Conservation (phyloP, 2,329 filamentous ascomycete genomes). For the Penicillium sp. region DNA sequence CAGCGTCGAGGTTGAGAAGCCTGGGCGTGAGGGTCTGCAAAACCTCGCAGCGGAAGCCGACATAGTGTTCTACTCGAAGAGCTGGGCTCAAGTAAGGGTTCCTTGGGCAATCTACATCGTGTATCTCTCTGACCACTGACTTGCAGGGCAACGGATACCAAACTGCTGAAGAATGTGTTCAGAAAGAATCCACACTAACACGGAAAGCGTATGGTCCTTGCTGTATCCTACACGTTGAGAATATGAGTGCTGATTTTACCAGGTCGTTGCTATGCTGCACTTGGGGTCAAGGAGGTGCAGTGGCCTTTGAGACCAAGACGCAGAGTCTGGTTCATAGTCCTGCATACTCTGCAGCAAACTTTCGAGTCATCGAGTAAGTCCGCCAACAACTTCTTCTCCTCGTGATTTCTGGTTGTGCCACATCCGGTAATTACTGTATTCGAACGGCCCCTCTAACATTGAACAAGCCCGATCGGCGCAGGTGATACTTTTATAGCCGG, state of each 20-base stretch:
- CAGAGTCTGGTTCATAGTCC: no score
- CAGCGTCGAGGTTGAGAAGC: constrained; percentile 67
- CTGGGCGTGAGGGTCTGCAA: constrained; percentile 51
- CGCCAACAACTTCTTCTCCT: no score
- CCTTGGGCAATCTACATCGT: no score
- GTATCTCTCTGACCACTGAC: no score
- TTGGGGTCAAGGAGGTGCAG: constrained; percentile 51
- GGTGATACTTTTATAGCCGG: constrained; percentile 69
- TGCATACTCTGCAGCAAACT: no score
- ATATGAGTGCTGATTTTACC: no score
- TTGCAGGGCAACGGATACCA: constrained; percentile 32
- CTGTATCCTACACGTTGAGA: constrained; percentile 1
- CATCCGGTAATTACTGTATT: no score
- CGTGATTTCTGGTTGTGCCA: no score
- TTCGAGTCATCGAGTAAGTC: constrained; percentile 52
- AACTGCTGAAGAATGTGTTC: constrained; percentile 47
- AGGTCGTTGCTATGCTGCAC: constrained; percentile 49
- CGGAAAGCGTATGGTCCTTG: no score
- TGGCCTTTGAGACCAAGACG: constrained; percentile 39
- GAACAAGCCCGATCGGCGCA: constrained; percentile 56
- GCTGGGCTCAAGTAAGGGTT: constrained; percentile 56
- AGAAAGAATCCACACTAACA: constrained; percentile 40
- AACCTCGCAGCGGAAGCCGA: constrained; percentile 56
- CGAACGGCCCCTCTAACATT: no score
- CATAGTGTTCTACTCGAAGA: constrained; percentile 63